Evolutionary conservation across 495 filamentous ascomycete genomes (phyloP).

Genomic region (Talaromyces liani): DNA sequence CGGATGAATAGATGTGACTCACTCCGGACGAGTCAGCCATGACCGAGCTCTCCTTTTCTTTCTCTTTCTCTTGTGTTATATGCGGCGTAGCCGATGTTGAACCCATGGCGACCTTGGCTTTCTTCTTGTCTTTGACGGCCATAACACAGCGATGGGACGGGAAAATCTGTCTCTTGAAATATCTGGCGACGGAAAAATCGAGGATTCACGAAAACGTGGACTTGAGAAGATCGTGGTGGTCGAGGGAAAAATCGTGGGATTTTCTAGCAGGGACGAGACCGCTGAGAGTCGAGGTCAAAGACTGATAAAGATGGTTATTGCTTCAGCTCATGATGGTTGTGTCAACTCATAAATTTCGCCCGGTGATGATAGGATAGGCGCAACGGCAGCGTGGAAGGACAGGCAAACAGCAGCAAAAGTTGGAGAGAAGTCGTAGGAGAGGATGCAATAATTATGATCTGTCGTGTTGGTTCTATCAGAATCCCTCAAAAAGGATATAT

Average conservation of each 20-base stretch:
- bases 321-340: conserved; percentile 1
- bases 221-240: background rate
- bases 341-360: background rate
- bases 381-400: background rate
- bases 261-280: background rate
- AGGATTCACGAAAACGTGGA: background rate
- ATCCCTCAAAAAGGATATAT: background rate
- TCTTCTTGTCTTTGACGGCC: conserved; percentile 3
- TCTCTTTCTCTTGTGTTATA: background rate
- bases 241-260: background rate
- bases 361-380: background rate
- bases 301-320: background rate
- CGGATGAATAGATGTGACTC: background rate
- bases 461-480: background rate
- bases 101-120: conserved; percentile 1
- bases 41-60: background rate
- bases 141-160: background rate
- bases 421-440: background rate
- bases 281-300: background rate
- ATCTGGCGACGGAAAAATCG: background rate
- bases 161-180: background rate
- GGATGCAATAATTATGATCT: background rate
- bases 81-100: background rate
- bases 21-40: conserved; percentile 4
- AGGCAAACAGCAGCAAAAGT: background rate